A percentile compares a stretch with the other conserved stretches of the same genome.
Conservation (phyloP, 2,329 filamentous ascomycete species). For the Pseudogymnoascus sp. region DNA sequence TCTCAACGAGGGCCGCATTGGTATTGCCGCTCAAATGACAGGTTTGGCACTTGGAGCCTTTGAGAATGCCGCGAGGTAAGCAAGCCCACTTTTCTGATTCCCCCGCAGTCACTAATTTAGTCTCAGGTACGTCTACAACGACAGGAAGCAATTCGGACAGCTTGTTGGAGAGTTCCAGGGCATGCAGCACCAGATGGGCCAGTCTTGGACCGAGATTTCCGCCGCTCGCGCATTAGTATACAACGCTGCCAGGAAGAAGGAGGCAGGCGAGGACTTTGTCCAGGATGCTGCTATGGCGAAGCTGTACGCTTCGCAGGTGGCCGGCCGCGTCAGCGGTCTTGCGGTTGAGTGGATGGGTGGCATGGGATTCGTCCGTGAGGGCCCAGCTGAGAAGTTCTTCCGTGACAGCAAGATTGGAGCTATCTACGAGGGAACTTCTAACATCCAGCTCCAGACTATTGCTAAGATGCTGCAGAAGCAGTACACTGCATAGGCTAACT, state of each 20-base stretch:
- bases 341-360: slow-evolving; percentile 99
- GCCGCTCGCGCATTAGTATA: slow-evolving; percentile 88
- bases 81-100: too few species aligned
- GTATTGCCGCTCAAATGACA: slow-evolving; percentile 98
- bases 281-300: slow-evolving; percentile 97
- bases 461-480: slow-evolving; percentile 61
- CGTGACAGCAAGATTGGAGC: slow-evolving; percentile 97
- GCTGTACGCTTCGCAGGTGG: slow-evolving; percentile 87
- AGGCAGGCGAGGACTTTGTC: slow-evolving; percentile 92
- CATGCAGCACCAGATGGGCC: slow-evolving; percentile 98
- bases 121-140: slow-evolving; percentile 79
- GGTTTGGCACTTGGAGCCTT: slow-evolving; percentile 89
- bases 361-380: slow-evolving; percentile 97
- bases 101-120: too few species aligned
- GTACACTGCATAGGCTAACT: slow-evolving; percentile 46
- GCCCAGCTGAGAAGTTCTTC: slow-evolving; percentile 95
- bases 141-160: slow-evolving; percentile 92
- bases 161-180: slow-evolving; percentile 95
- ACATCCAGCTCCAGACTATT: slow-evolving; percentile 65
- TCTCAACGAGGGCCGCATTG: slow-evolving; percentile 93
- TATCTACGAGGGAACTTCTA: slow-evolving; percentile 89
- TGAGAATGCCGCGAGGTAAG: slow-evolving; percentile 72
- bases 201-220: slow-evolving; percentile 87
- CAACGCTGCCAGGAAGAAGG: slow-evolving; percentile 96
- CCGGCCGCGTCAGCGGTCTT: slow-evolving; percentile 72